Evolutionary conservation across 1,284 basidiomycete genomes (phyloP), one percentile per base, ranked within the genome.

Genomic region (Trametes polyzona): DNA sequence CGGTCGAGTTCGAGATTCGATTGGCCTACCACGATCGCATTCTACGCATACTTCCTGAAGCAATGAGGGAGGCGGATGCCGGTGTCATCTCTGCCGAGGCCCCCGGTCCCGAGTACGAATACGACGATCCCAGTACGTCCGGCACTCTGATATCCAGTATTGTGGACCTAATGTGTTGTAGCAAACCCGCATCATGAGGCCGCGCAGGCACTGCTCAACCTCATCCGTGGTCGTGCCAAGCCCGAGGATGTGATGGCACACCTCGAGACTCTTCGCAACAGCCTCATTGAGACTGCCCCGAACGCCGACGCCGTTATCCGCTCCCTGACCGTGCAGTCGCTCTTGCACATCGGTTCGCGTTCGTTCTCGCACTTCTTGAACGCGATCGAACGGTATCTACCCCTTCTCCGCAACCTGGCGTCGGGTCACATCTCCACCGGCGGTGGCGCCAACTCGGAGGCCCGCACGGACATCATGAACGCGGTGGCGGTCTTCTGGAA

Each of bases 291-390:
- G 65, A 77, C 78, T 23, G 74, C 79, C 52, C 84, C 86, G 17
- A 83, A 86, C 47, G 81, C 93, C 17, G 89, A 92, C 62, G 70
- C 79, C 2, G 74, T 89, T 43, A 78, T 91, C 40, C 86, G 92
- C 33, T 87, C 90, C 43, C 88, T 98, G 64, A 83, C 91, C n/a
- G 82, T 95, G 43, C 95, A 98, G 69, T 92, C 90, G 11, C 82
- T 99, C 1, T 82, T 98, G 7, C 86, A 92, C 67, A 92, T 98
- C 53, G 97, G 97, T 47, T 88, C 92, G 10, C 88, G 96, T 17
- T 98, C 95, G 2, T 98, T 99, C 78, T 98, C 96, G 0, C 97
- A 99, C 73, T 90, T 98, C 68, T 84, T 99, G 62, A 99, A 99
- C 72, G 95, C 96, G 7, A 94, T 98, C 60, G 97, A 99, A 73